Conservation (phyloP, 148 eudicot genomes). For the Rhododendron henanense region DNA sequence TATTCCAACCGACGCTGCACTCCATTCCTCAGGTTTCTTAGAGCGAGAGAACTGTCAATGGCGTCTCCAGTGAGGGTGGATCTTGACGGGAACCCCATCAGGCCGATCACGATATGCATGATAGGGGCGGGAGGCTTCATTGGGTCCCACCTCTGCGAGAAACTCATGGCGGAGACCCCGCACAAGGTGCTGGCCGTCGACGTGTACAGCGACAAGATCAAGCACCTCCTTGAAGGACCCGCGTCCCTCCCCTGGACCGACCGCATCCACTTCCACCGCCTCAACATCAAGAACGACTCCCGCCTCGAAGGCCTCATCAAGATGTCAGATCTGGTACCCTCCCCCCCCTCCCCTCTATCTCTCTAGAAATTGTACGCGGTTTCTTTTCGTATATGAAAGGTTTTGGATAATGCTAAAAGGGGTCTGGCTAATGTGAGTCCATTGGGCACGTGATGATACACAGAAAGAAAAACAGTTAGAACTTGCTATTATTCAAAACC, state of each 20-base stretch:
- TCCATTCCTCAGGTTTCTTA: not conserved
- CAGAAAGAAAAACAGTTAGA: no score
- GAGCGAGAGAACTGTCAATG: constrained; percentile 10
- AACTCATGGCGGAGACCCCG: constrained; percentile 76
- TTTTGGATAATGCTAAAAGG: not conserved
- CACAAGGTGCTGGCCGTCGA: constrained; percentile 89
- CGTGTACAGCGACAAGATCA: constrained; percentile 93
- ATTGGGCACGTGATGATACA: no score
- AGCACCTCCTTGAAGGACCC: constrained; percentile 72
- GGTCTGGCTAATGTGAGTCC: not conserved
- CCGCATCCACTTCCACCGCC: constrained; percentile 83
- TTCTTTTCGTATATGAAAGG: not conserved
- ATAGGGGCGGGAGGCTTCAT: constrained; percentile 98
- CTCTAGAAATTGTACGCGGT: not conserved
- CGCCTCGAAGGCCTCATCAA: constrained; percentile 96
- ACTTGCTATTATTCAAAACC: no score
- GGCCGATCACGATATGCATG: constrained; percentile 82
- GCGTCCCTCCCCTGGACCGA: constrained; percentile 48
- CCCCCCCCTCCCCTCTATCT: not conserved
- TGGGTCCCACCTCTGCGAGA: constrained; percentile 94
- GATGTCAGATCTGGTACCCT: constrained; percentile 82
- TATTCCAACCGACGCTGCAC: not conserved
- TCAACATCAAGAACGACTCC: constrained; percentile 90
- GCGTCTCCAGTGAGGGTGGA: constrained; percentile 59
- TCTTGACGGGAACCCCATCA: constrained; percentile 82